Percentiles rank a stretch among this genome's conserved stretches.
Conservation (phyloP, 1,139 yeast genomes). For the Blastobotrys illinoisensis region DNA sequence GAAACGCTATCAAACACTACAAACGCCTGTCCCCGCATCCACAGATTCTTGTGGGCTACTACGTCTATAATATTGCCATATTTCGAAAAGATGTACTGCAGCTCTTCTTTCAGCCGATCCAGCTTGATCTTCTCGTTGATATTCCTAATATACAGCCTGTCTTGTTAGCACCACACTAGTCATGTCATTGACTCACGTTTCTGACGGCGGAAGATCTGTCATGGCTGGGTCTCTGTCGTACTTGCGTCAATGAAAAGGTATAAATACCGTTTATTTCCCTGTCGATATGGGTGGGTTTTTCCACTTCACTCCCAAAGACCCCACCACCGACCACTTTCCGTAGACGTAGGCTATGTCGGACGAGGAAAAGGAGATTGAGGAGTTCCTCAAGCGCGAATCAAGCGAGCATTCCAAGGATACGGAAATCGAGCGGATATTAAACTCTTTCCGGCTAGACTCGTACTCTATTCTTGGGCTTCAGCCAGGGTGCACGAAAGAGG, state of each 20-base stretch:
- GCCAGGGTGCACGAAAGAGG: slow-evolving; percentile 40
- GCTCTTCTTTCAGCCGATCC: slow-evolving; percentile 43
- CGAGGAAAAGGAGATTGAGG: slow-evolving; percentile 27
- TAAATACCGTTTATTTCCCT: not conserved
- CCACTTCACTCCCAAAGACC: not conserved
- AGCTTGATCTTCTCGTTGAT: slow-evolving; percentile 64
- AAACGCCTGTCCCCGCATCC: slow-evolving; percentile 83
- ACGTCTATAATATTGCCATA: slow-evolving; percentile 51
- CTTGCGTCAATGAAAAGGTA: not conserved
- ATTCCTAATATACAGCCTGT: slow-evolving; percentile 52
- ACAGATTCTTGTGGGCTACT: slow-evolving; percentile 55
- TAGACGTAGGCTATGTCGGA: not conserved
- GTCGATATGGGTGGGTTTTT: not conserved
- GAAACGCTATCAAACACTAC: slow-evolving; percentile 49
- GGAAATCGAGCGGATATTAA: slow-evolving; percentile 52
- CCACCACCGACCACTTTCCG: not conserved
- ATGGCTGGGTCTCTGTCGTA: not conserved
- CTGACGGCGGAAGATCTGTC: slow-evolving; percentile 13
- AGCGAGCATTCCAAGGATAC: slow-evolving; percentile 35
- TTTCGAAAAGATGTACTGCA: slow-evolving; percentile 40
- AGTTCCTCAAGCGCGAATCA: slow-evolving; percentile 30
- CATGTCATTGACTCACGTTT: slow-evolving; percentile 14
- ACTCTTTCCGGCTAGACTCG: slow-evolving; percentile 46
- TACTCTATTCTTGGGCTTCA: slow-evolving; percentile 52
- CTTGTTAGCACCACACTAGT: not conserved